Percentiles rank a stretch among this genome's conserved stretches.
Conservation (phyloP, 495 filamentous ascomycete species). For the Tuber microsphaerosporum region DNA sequence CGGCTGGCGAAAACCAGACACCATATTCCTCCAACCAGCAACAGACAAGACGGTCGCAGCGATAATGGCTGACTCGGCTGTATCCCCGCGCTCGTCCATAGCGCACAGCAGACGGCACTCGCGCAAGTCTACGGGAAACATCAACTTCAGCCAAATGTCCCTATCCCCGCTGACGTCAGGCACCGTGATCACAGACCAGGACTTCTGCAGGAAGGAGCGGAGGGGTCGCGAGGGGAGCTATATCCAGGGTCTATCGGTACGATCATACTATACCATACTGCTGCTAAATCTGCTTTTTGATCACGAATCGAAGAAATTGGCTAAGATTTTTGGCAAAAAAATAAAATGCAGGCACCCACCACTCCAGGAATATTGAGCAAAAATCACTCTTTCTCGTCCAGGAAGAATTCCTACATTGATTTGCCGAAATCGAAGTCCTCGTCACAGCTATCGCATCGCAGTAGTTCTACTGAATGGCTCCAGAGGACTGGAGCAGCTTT, state of each 20-base stretch:
- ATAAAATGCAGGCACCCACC: conserved; percentile 46
- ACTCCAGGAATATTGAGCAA: conserved; percentile 52
- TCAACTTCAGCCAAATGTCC: conserved; percentile 38
- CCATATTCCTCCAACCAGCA: background rate
- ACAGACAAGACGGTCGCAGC: background rate
- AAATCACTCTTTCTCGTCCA: conserved; percentile 43
- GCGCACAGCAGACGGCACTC: conserved; percentile 32
- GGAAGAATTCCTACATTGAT: conserved; percentile 40
- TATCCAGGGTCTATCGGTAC: conserved; percentile 36
- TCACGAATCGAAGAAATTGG: background rate
- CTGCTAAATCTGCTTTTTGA: background rate
- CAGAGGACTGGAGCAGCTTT: conserved; percentile 64
- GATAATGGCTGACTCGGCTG: conserved; percentile 20
- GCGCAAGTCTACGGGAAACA: conserved; percentile 38
- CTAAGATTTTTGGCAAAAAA: background rate
- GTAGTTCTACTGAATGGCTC: conserved; percentile 63
- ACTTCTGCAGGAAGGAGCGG: conserved; percentile 27
- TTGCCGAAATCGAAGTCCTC: conserved; percentile 37
- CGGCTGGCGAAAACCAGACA: background rate
- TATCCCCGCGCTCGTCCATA: conserved; percentile 16
- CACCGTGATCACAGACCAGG: conserved; percentile 30
- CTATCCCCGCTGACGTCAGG: conserved; percentile 34
- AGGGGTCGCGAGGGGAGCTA: conserved; percentile 28
- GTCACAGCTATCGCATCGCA: conserved; percentile 27
- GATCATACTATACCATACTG: background rate